Conservation (phyloP, 371 early-diverging fungal genomes). For the Lichtheimia corymbifera region DNA sequence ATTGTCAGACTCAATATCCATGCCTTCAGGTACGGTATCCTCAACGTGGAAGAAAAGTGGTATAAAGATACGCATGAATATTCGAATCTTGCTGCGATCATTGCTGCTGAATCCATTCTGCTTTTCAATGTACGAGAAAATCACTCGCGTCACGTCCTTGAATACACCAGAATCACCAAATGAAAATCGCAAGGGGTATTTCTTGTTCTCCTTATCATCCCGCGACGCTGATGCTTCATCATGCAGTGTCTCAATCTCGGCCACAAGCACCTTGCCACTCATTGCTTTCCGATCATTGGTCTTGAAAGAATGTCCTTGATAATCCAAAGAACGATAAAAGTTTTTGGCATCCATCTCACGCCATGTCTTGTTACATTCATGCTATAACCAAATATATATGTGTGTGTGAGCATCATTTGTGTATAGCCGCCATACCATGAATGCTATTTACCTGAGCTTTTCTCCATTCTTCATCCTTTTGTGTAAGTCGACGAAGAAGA, state of each 20-base stretch:
- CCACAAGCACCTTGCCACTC: conserved; percentile 73
- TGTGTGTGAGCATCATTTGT: not conserved
- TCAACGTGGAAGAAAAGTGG: conserved; percentile 72
- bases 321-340: conserved; percentile 96
- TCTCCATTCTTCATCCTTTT: conserved; percentile 97
- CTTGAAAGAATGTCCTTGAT: conserved; percentile 90
- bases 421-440: not conserved
- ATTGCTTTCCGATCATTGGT: conserved; percentile 84
- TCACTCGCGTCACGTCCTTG: conserved; percentile 63
- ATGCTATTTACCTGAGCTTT: conserved; percentile 30
- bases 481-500: conserved; percentile 93
- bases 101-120: conserved; percentile 57
- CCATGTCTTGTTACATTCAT: conserved; percentile 96
- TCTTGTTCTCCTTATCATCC: not conserved
- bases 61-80: conserved; percentile 77
- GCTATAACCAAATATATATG: conserved; percentile 61
- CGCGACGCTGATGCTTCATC: conserved; percentile 3
- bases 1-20: conserved; percentile 27
- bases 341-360: conserved; percentile 91
- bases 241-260: conserved; percentile 75
- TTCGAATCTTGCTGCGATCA: conserved; percentile 72
- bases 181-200: conserved; percentile 65
- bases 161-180: conserved; percentile 70
- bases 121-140: conserved; percentile 54
- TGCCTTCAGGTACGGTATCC: conserved; percentile 34